Percentiles rank a stretch among this genome's conserved stretches.
Conservation (phyloP, 1,284 basidiomycete species). For the Rhodotorula glutinis region DNA sequence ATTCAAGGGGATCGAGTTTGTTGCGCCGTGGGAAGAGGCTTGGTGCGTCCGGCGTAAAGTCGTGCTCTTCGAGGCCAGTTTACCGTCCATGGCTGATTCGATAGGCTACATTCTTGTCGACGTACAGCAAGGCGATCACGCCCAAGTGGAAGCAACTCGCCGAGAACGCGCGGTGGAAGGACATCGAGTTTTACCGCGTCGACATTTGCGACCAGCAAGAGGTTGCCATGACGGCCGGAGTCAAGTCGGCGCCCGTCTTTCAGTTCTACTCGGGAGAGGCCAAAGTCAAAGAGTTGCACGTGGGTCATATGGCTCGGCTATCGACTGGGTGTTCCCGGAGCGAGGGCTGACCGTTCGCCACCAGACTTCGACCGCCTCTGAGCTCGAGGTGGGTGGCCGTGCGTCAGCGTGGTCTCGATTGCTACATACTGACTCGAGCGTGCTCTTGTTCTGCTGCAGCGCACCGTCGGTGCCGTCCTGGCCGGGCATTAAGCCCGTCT, state of each 20-base stretch:
- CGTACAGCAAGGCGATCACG: slow-evolving; percentile 22
- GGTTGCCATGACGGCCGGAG: slow-evolving; percentile 30
- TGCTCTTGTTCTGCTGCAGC: background rate
- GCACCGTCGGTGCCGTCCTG: slow-evolving; percentile 15
- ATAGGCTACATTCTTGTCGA: too few species aligned
- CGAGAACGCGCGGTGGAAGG: slow-evolving; percentile 11
- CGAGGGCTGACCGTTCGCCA: too few species aligned
- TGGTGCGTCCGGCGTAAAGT: background rate
- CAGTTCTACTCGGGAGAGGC: slow-evolving; percentile 28
- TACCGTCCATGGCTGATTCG: too few species aligned
- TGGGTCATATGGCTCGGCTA: too few species aligned
- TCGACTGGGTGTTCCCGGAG: too few species aligned
- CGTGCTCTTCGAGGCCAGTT: background rate
- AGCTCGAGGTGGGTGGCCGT: slow-evolving; percentile 24
- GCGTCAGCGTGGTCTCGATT: background rate
- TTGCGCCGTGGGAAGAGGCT: slow-evolving; percentile 37
- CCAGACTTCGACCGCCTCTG: slow-evolving; percentile 15
- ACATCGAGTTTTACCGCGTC: slow-evolving; percentile 21
- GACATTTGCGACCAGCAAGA: slow-evolving; percentile 19
- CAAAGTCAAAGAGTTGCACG: slow-evolving; percentile 29
- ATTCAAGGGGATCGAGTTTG: slow-evolving; percentile 15
- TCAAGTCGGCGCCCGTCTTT: slow-evolving; percentile 26
- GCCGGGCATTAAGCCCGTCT: background rate
- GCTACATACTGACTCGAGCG: too few species aligned
- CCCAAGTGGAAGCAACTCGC: slow-evolving; percentile 24